phyloP scores from a whole-genome alignment of 768 basidiomycete genomes.

The Mrakia frigida region DNA sequence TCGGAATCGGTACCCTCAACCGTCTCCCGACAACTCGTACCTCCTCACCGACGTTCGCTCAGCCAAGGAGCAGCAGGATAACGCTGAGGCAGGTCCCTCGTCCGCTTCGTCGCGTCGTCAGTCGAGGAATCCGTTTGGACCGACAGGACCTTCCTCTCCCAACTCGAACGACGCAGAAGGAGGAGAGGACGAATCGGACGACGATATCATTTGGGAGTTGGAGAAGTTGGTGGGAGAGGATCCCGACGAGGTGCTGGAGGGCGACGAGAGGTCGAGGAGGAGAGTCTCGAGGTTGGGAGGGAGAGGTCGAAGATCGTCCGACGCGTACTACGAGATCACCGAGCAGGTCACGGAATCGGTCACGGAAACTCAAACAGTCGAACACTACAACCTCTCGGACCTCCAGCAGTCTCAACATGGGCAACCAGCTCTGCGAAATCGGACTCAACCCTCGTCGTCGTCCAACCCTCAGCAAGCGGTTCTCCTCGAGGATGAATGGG shows the following conservation, averaged over 20 bases:
- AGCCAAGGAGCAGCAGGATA: conserved; percentile 12
- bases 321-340: conserved; percentile 38
- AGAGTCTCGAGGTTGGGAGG: conserved; percentile 3
- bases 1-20: conserved; percentile 13
- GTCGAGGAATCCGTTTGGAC: background rate
- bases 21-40: conserved; percentile 8
- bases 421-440: background rate
- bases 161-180: background rate
- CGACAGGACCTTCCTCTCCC: background rate
- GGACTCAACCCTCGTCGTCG: background rate
- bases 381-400: conserved; percentile 27
- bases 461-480: background rate
- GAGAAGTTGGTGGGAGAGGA: conserved; percentile 38
- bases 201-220: conserved; percentile 37
- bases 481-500: conserved; percentile 40
- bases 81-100: background rate
- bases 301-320: conserved; percentile 22
- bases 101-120: background rate
- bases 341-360: conserved; percentile 38
- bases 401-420: background rate
- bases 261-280: conserved; percentile 17
- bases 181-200: conserved; percentile 22
- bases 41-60: conserved; percentile 30
- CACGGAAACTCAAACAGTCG: conserved; percentile 28
- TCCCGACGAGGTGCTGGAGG: conserved; percentile 35